Base-by-base conservation (phyloP, 2,329 filamentous ascomycete genomes). In the Cladosporium austrohemisphaericum region DNA sequence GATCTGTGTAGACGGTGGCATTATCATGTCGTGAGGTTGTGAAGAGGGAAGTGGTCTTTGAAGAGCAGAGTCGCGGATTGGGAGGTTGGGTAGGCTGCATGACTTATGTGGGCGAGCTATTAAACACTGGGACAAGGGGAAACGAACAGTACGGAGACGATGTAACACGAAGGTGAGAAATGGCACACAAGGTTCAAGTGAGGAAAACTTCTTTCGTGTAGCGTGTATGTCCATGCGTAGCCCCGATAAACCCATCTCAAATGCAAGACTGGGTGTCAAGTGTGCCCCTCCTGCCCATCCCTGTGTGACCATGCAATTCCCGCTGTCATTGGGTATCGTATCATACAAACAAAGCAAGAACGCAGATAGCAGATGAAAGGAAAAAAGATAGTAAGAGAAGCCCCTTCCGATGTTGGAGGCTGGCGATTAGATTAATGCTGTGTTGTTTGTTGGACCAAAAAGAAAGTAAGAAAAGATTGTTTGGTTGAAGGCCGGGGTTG, bases 251-350 rank as follows among this genome's bases (percentile, higher is more conserved):
- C 20, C 28, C n/a, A 8, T 11, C 13, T 20, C 13, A 5, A 13
- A n/a, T n/a, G n/a, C n/a, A n/a, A n/a, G n/a, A n/a, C n/a, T n/a
- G n/a, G n/a, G n/a, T n/a, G n/a, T n/a, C n/a, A n/a, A n/a, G n/a
- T n/a, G n/a, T n/a, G n/a, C n/a, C n/a, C 13, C 25, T 31, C 22
- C 25, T 31, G 20, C 18, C 38, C 44, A 38, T 38, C 44, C 33
- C 44, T n/a, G 32, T 47, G 44, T n/a, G n/a, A n/a, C n/a, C n/a
- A n/a, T n/a, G n/a, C n/a, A n/a, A n/a, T n/a, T n/a, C n/a, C n/a
- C 33, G 40, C 29, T 29, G 26, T 41, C 22, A 45, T 50, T 41
- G 47, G 47, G 51, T 50, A 52, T 53, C 47, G 47, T 53, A 51
- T 53, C 51, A 49, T 51, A 53, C 51, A 49, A 19, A 36, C 18